Evolutionary conservation across 2,329 filamentous ascomycete species (phyloP), one percentile per base, ranked within the genome.

Genomic region (Ophiosphaerella herpotricha): DNA sequence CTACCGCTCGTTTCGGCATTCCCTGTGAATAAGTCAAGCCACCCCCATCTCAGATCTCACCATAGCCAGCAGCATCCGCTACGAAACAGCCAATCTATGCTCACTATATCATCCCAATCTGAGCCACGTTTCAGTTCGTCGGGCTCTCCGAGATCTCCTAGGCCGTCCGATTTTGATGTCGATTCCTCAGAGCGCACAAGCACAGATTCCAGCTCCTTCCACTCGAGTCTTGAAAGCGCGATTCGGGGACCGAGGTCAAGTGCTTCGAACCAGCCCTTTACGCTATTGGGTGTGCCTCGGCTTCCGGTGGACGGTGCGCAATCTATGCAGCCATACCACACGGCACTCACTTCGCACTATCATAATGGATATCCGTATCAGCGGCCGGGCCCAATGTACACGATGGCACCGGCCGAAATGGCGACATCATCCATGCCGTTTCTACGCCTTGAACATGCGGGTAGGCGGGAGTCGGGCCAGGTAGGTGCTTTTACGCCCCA

Each of bases 11-110:
- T 48, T 13, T 48, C 57, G 37, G 48, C 55, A 18, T 32, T 49
- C 7, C 46, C 52, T 12, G 5, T 49, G 7, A 23, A 40, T 7
- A 52, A 48, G n/a, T 35, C 47, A 11, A 55, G 48, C 5, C 42
- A 48, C n/a, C 42, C 36, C 3, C 48, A 57, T 16, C 35, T 55
- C 12, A 44, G 35, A 41, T 40, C 49, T 7, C 46, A 52, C 12
- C 36, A 41, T 7, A 60, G 50, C 39, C 57, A 63, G n/a, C 60
- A 65, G 6, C 53, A 59, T 7, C 11, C 60, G 2, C 47, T 60
- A 4, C 38, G 52, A 16, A 55, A 63, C 34, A 60, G 43, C 44
- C 47, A 44, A 4, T 51, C 56, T 5, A 46, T 53, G 16, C 54
- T 42, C 34, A 50, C 16, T 7, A 37, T 48, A 16, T 46, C 43